Evolutionary conservation across 164 flowering plant genomes (phyloP).

Genomic region (Macadamia tetraphylla): DNA sequence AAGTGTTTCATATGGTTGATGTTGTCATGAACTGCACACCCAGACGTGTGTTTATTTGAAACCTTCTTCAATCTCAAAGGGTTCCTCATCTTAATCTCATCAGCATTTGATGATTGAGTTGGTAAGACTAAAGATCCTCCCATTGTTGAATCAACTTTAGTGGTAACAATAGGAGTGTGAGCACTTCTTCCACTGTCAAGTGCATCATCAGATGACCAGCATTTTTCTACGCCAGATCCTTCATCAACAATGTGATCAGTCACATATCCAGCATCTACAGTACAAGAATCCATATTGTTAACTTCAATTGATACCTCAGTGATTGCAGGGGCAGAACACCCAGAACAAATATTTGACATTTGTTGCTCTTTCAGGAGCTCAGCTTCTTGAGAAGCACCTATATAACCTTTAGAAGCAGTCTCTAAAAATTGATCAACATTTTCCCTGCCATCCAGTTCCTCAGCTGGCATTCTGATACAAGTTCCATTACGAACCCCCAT

Average conservation of each 20-base stretch:
- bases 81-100: conserved; percentile 31
- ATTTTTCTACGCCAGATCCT: conserved; percentile 46
- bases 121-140: conserved; percentile 16
- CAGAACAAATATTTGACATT: conserved; percentile 48
- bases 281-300: conserved; percentile 34
- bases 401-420: conserved; percentile 17
- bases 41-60: conserved; percentile 15
- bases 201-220: conserved; percentile 49
- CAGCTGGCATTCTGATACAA: conserved; percentile 16
- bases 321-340: conserved; percentile 52
- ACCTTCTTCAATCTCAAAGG: conserved; percentile 33
- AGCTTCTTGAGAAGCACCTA: conserved; percentile 16
- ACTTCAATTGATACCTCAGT: conserved; percentile 42
- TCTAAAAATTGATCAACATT: conserved; percentile 23
- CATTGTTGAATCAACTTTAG: conserved; percentile 11
- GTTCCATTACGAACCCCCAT: conserved; percentile 16
- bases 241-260: conserved; percentile 37
- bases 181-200: conserved; percentile 33
- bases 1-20: conserved; percentile 8
- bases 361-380: conserved; percentile 41
- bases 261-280: conserved; percentile 25
- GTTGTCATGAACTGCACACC: conserved; percentile 12
- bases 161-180: conserved; percentile 22
- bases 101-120: conserved; percentile 21
- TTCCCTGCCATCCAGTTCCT: conserved; percentile 13